phyloP scores from a whole-genome alignment of 495 filamentous ascomycete genomes.

The Chaetomidium leptoderma region DNA sequence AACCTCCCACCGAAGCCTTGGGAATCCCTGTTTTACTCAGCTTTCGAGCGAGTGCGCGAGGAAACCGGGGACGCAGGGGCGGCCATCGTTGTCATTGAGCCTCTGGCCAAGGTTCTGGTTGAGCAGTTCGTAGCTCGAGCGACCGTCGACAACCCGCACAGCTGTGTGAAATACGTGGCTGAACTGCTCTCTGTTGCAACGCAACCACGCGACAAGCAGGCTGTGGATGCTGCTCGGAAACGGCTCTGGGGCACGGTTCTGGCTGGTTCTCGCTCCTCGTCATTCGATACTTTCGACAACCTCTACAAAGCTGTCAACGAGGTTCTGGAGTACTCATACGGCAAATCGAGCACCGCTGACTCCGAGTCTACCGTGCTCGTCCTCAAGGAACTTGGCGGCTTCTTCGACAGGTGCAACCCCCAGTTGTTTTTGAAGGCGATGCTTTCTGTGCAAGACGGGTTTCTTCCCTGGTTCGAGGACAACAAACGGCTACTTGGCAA shows the following conservation, averaged over 20 bases:
- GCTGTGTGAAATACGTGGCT: slow-evolving; percentile 31
- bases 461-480: slow-evolving; percentile 61
- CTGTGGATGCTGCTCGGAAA: slow-evolving; percentile 54
- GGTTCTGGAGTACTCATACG: slow-evolving; percentile 46
- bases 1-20: slow-evolving; percentile 50
- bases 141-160: slow-evolving; percentile 4
- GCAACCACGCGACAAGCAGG: slow-evolving; percentile 50
- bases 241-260: slow-evolving; percentile 56
- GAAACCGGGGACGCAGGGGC: slow-evolving; percentile 64
- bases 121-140: slow-evolving; percentile 24
- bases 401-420: slow-evolving; percentile 38
- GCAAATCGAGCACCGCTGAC: slow-evolving; percentile 23
- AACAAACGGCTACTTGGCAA: slow-evolving; percentile 34
- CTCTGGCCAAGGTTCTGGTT: slow-evolving; percentile 55
- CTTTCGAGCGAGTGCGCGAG: slow-evolving; percentile 53
- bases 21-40: slow-evolving; percentile 55
- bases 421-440: slow-evolving; percentile 39
- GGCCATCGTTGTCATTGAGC: slow-evolving; percentile 62
- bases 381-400: slow-evolving; percentile 34
- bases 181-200: slow-evolving; percentile 38
- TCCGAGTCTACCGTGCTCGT: slow-evolving; percentile 27
- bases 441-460: slow-evolving; percentile 54
- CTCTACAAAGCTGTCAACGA: slow-evolving; percentile 53
- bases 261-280: slow-evolving; percentile 38
- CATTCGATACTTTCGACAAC: slow-evolving; percentile 57